These are phyloP conservation scores for Rhodotorula sp. DNA, from an alignment of 1,284 basidiomycete genomes.

Conservation along the genomic window DNA sequence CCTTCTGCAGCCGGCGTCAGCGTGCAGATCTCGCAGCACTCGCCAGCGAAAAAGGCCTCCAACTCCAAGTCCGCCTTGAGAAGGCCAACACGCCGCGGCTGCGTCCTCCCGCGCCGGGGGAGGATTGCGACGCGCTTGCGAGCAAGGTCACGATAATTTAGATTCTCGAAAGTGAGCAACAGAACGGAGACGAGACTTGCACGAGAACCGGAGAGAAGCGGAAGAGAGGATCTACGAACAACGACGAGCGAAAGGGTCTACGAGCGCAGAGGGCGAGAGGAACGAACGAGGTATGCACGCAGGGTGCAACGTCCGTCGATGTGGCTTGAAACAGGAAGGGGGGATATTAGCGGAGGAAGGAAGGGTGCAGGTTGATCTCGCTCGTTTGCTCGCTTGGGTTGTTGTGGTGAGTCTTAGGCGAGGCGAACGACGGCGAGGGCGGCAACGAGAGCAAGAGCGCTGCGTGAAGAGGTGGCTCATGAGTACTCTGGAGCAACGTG, in stretches of 20 bases:
- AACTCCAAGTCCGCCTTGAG: too few relatives aligned
- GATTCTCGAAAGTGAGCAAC: too few relatives aligned
- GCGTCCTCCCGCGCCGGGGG: too few relatives aligned
- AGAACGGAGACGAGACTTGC: background rate
- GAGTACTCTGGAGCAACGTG: background rate
- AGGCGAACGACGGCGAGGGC: conserved; percentile 6
- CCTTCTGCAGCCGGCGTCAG: too few relatives aligned
- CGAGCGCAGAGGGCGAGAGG: background rate
- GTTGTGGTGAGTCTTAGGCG: background rate
- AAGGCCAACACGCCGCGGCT: too few relatives aligned
- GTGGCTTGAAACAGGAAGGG: background rate
- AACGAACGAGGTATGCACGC: background rate
- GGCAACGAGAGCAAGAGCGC: background rate
- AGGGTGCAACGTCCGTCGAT: background rate
- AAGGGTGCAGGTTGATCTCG: background rate
- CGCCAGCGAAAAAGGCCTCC: too few relatives aligned
- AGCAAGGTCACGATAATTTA: too few relatives aligned
- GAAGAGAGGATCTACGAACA: background rate
- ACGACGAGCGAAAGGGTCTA: background rate
- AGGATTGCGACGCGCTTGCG: too few relatives aligned
- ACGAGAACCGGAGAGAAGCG: background rate
- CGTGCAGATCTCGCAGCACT: too few relatives aligned
- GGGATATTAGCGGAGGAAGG: background rate
- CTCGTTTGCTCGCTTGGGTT: background rate
- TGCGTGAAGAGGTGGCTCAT: background rate